phyloP scores from a whole-genome alignment of 202 grass and related monocot species.

The Miscanthus sacchariflorus region DNA sequence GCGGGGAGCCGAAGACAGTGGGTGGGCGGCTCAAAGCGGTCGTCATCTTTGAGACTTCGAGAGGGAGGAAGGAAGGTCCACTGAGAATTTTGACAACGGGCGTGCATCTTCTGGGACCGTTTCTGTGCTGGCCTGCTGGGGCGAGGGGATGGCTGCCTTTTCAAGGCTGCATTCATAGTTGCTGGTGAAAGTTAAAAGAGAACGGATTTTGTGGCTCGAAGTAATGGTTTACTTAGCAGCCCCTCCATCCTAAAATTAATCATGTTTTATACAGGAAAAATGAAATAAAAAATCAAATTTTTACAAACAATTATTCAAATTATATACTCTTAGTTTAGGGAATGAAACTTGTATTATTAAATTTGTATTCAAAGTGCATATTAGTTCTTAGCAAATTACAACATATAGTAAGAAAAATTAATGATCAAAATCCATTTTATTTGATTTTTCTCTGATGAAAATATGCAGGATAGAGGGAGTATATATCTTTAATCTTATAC shows the following conservation, averaged over 20 bases:
- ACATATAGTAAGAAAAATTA: not conserved
- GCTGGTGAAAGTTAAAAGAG: not conserved
- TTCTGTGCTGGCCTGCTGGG: not conserved
- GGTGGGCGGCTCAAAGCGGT: slow-evolving; percentile 56
- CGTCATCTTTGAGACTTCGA: slow-evolving; percentile 36
- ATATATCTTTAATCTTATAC: not conserved
- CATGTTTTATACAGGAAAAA: not conserved
- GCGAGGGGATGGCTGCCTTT: not conserved
- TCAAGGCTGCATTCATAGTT: slow-evolving; percentile 20
- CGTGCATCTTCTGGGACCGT: slow-evolving; percentile 14
- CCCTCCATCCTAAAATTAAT: not conserved
- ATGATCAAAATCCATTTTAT: not conserved
- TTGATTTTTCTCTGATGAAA: not conserved
- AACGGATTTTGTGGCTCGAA: not conserved
- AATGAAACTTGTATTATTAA: not conserved
- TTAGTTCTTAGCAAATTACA: too few species aligned
- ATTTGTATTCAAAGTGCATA: not conserved
- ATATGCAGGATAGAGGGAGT: not conserved
- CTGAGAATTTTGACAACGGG: not conserved
- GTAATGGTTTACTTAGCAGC: not conserved
- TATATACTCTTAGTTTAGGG: not conserved
- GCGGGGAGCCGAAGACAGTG: slow-evolving; percentile 33
- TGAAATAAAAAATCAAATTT: not conserved
- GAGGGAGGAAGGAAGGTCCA: not conserved
- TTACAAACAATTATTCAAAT: not conserved